Evolutionary conservation across 2,329 filamentous ascomycete species (phyloP).

Genomic region (Drechslerella coelobrocha): DNA sequence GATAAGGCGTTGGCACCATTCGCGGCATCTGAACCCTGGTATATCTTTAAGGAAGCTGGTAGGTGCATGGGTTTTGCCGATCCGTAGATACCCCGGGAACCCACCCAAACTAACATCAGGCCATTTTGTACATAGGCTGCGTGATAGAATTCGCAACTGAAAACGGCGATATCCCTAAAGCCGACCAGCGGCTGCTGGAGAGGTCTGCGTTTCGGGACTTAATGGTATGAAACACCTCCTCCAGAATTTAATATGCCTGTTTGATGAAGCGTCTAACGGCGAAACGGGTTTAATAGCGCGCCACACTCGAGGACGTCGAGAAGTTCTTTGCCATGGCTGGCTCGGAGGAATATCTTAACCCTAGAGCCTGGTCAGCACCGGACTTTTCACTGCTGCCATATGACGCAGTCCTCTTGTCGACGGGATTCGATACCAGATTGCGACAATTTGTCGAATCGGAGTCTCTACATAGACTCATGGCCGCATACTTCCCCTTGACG

Average conservation of each 20-base stretch:
- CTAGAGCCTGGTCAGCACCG: slow-evolving; percentile 48
- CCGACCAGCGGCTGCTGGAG: slow-evolving; percentile 51
- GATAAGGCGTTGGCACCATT: slow-evolving; percentile 47
- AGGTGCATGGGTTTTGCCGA: not conserved
- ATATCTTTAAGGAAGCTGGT: slow-evolving; percentile 46
- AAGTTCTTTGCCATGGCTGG: slow-evolving; percentile 52
- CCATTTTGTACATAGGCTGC: slow-evolving; percentile 41
- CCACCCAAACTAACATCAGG: slow-evolving; percentile 11
- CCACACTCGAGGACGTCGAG: slow-evolving; percentile 25
- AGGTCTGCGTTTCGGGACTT: slow-evolving; percentile 41
- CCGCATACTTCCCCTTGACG: slow-evolving; percentile 51
- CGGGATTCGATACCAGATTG: slow-evolving; percentile 52
- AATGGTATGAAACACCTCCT: slow-evolving; percentile 22
- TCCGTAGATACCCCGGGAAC: no score
- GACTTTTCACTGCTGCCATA: slow-evolving; percentile 52
- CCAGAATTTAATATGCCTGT: not conserved
- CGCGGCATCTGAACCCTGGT: slow-evolving; percentile 39
- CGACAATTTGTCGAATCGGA: slow-evolving; percentile 53
- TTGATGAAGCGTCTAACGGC: not conserved
- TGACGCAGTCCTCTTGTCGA: slow-evolving; percentile 51
- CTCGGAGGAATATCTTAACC: slow-evolving; percentile 51
- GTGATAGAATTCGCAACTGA: slow-evolving; percentile 53
- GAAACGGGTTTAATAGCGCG: slow-evolving; percentile 6
- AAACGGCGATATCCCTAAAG: slow-evolving; percentile 50
- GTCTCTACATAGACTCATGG: slow-evolving; percentile 50